Evolutionary conservation across 1,284 basidiomycete genomes (phyloP).

Genomic region (Leccinum fuscescens): DNA sequence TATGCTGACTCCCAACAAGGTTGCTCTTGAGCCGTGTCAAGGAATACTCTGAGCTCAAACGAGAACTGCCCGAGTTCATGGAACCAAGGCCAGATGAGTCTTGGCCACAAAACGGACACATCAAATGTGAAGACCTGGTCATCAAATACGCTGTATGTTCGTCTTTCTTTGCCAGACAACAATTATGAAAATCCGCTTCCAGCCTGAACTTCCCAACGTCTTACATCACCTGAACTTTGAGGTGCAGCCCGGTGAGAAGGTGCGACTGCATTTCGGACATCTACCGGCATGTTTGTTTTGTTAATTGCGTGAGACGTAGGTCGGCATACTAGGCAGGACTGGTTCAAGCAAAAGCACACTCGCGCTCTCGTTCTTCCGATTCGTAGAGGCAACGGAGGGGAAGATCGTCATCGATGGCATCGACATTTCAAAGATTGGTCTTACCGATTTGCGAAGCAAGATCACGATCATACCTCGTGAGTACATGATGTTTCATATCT

Average conservation of each 20-base stretch:
- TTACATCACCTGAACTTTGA: slow-evolving; percentile 81
- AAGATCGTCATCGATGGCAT: slow-evolving; percentile 85
- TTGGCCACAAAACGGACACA: slow-evolving; percentile 80
- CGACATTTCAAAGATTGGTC: slow-evolving; percentile 83
- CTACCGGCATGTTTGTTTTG: background rate
- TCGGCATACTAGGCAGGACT: slow-evolving; percentile 89
- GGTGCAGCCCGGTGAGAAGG: slow-evolving; percentile 75
- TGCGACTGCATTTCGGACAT: slow-evolving; percentile 17
- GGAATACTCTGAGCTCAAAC: slow-evolving; percentile 80
- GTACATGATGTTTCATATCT: slow-evolving; percentile 22
- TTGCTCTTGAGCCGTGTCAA: slow-evolving; percentile 90
- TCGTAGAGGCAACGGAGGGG: slow-evolving; percentile 86
- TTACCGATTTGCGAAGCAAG: slow-evolving; percentile 81
- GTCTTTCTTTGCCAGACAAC: slow-evolving; percentile 1
- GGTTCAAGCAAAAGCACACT: slow-evolving; percentile 90
- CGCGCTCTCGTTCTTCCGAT: slow-evolving; percentile 92
- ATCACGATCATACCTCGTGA: slow-evolving; percentile 92
- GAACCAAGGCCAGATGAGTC: slow-evolving; percentile 81
- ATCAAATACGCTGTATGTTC: slow-evolving; percentile 81
- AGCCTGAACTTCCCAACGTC: slow-evolving; percentile 85
- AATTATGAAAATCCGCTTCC: slow-evolving; percentile 4
- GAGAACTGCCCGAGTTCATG: slow-evolving; percentile 77
- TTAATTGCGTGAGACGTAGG: slow-evolving; percentile 32
- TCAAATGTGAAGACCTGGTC: slow-evolving; percentile 78
- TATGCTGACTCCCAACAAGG: slow-evolving; percentile 40